Conservation (phyloP, 768 basidiomycete species). For the Sistotremastrum suecicum region DNA sequence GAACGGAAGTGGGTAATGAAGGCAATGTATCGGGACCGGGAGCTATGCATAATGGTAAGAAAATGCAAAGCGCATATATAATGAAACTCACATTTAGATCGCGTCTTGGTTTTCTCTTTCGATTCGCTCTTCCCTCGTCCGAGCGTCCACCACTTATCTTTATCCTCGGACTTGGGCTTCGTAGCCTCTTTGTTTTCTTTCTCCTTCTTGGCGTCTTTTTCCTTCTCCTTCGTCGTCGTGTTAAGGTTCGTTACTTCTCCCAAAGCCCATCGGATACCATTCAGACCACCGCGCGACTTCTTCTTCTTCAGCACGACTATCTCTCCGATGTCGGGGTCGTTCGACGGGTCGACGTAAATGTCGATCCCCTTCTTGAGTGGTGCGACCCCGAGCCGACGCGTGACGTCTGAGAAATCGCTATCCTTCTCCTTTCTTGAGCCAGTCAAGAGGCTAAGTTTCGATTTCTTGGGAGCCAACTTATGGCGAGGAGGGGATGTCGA, state of each 20-base stretch:
- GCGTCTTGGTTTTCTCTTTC: slow-evolving; percentile 42
- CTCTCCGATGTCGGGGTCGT: slow-evolving; percentile 54
- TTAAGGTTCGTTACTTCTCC: slow-evolving; percentile 50
- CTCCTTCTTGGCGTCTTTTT: slow-evolving; percentile 20
- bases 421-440: slow-evolving; percentile 16
- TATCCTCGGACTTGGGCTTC: slow-evolving; percentile 30
- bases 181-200: slow-evolving; percentile 19
- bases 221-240: slow-evolving; percentile 13
- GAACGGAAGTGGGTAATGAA: too few species aligned
- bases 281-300: slow-evolving; percentile 46
- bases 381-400: slow-evolving; percentile 33
- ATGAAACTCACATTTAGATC: neutral
- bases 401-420: slow-evolving; percentile 46
- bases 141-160: slow-evolving; percentile 73
- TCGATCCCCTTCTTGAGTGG: slow-evolving; percentile 42
- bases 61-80: neutral
- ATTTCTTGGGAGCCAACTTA: slow-evolving; percentile 57
- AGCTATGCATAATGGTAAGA: too few species aligned
- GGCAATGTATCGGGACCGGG: too few species aligned
- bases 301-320: slow-evolving; percentile 58
- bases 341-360: slow-evolving; percentile 51
- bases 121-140: slow-evolving; percentile 61
- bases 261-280: slow-evolving; percentile 35
- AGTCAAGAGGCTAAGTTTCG: slow-evolving; percentile 39
- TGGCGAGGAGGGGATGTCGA: slow-evolving; percentile 18